Conservation (phyloP, 2,329 filamentous ascomycete species). For the Elsinoe australis region DNA sequence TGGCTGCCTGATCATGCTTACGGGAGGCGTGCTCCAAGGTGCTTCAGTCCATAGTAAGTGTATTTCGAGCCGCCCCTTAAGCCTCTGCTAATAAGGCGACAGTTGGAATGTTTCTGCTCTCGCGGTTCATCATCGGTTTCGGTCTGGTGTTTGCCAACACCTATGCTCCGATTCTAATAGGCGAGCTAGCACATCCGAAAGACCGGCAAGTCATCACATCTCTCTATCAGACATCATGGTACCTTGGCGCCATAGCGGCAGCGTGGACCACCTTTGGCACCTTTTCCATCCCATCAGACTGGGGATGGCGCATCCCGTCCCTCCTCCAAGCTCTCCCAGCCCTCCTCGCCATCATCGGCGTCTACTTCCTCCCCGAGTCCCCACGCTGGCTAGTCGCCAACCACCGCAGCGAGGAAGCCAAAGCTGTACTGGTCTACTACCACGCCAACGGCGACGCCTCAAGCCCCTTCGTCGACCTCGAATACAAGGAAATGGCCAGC, state of each 20-base stretch:
- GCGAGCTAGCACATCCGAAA: slow-evolving; percentile 39
- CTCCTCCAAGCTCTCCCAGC: slow-evolving; percentile 42
- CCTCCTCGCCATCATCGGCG: slow-evolving; percentile 42
- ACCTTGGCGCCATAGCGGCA: slow-evolving; percentile 50
- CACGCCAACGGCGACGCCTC: slow-evolving; percentile 54
- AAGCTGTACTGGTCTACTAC: slow-evolving; percentile 52
- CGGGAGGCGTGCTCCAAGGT: background rate
- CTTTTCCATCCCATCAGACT: slow-evolving; percentile 44
- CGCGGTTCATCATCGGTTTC: slow-evolving; percentile 34
- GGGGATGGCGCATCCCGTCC: slow-evolving; percentile 47
- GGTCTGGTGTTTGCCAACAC: slow-evolving; percentile 31
- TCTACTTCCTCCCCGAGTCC: slow-evolving; percentile 58
- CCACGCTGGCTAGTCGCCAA: slow-evolving; percentile 59
- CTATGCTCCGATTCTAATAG: slow-evolving; percentile 35
- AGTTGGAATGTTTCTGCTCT: slow-evolving; percentile 29
- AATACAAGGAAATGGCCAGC: slow-evolving; percentile 59
- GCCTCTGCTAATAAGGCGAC: background rate
- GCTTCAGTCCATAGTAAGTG: background rate
- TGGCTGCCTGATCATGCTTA: background rate
- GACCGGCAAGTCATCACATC: slow-evolving; percentile 33
- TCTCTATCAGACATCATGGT: slow-evolving; percentile 43
- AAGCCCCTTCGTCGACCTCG: slow-evolving; percentile 55
- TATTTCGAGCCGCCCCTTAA: background rate
- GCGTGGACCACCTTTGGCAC: slow-evolving; percentile 59
- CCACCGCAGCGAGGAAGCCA: slow-evolving; percentile 55